Evolutionary conservation across 495 filamentous ascomycete genomes (phyloP), one percentile per base, ranked within the genome.

Genomic region (Penicillium longicatenatum): DNA sequence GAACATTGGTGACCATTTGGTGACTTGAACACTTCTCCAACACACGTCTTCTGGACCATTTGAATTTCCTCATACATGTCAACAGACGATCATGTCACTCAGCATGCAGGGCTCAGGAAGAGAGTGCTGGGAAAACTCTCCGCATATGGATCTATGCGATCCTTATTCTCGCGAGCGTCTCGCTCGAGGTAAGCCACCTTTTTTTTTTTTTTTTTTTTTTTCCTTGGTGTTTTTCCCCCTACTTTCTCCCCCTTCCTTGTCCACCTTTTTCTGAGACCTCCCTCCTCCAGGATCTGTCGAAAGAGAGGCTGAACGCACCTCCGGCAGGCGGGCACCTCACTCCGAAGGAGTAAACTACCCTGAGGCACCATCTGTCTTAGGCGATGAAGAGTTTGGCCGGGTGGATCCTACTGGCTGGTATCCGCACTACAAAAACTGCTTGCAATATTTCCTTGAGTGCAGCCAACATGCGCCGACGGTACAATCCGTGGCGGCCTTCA

Each of bases 401-500:
- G 64, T 79, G 68, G 89, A 96, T 66, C 86, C 96, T 30, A 81
- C 93, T 57, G 88, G 90, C 55, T 98, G 94, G 94, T 88, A 95
- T 65, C 89, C 92, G 21, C 83, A 88, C 46, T 96, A 96, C 71
- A 88, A 89, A 67, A 86, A 83, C 47, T 98, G 94, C 74, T 83
- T 92, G 55, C 84, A 83, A 48, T 91, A 93, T 74, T 98, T 98
- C 69, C 76, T 97, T 64, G 87, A 96, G 61, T 82, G 88, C 61
- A 89, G 90, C 10, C 94, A 98, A 70, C 86, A 93, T 71, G 84
- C 82, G 29, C 78, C 77, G 19, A 75, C 81, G 21, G 88, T 94
- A n/a, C 93, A 96, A 74, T 89, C 92, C 14, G 78, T 98, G 41
- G 90, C 93, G 6, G 92, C 93, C 6, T 93, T 93, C 70, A 75